Conservation (phyloP, 2,329 filamentous ascomycete species). For the Trichoderma asperellum region DNA sequence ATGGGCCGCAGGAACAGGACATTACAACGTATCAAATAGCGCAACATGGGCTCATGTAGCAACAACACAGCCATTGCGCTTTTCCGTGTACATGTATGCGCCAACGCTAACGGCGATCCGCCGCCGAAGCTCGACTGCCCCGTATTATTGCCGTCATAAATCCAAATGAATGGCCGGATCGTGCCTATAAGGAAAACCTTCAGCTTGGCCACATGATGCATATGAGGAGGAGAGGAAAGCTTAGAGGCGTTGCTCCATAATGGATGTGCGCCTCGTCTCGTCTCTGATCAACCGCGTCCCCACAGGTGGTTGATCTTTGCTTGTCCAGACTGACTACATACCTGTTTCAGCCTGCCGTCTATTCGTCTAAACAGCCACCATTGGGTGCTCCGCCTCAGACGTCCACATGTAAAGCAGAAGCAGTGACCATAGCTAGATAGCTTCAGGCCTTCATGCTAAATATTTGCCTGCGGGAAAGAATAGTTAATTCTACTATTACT, state of each 20-base stretch:
- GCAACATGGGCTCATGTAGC: not conserved
- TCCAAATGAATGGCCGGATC: not conserved
- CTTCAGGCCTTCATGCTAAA: no score
- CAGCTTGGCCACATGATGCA: not conserved
- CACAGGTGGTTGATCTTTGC: not conserved
- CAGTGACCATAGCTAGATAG: no score
- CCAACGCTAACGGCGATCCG: not conserved
- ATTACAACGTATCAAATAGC: not conserved
- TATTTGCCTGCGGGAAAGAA: no score
- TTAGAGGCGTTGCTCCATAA: not conserved
- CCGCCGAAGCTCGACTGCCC: not conserved
- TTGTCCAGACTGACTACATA: no score
- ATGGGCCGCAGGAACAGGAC: not conserved
- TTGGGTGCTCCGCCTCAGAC: no score
- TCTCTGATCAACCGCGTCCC: not conserved
- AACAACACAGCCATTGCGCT: not conserved
- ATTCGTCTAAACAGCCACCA: no score
- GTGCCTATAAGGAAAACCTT: not conserved
- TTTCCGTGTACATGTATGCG: not conserved
- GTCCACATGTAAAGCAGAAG: no score
- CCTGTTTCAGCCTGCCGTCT: no score
- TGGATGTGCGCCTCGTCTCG: not conserved
- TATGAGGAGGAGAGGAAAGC: not conserved
- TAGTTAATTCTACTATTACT: no score
- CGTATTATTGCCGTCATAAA: not conserved